A percentile compares a stretch with the other conserved stretches of the same genome.
These are phyloP conservation scores for Hericium coralloides DNA, from an alignment of 768 basidiomycete genomes.

Conservation along the genomic window DNA sequence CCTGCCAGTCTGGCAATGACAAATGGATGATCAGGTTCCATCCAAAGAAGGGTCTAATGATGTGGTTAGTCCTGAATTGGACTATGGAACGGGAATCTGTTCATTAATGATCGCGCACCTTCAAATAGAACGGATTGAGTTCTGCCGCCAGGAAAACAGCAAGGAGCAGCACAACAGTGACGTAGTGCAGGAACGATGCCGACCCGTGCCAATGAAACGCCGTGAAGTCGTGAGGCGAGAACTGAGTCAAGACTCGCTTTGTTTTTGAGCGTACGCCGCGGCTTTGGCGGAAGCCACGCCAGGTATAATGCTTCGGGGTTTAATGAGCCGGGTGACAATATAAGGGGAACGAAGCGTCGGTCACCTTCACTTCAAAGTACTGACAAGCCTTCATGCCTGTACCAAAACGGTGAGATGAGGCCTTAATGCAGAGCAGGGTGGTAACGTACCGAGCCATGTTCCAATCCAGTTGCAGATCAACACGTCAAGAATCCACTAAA, in stretches of 20 bases:
- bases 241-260: conserved; percentile 70
- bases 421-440: not conserved
- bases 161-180: conserved; percentile 65
- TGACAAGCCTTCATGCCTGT: conserved; percentile 82
- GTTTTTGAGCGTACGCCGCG: conserved; percentile 74
- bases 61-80: not conserved
- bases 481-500: conserved; percentile 81
- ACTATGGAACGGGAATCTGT: not conserved
- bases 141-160: conserved; percentile 78
- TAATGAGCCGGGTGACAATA: conserved; percentile 5
- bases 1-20: conserved; percentile 62
- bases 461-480: conserved; percentile 85
- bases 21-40: conserved; percentile 86
- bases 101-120: conserved; percentile 35
- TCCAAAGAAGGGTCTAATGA: conserved; percentile 60
- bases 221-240: conserved; percentile 83
- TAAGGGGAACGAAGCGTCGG: not conserved
- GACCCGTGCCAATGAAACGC: conserved; percentile 83
- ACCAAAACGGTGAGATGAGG: not conserved
- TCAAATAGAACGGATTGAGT: conserved; percentile 82
- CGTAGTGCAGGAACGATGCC: conserved; percentile 63
- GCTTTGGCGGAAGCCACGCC: conserved; percentile 76
- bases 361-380: conserved; percentile 66
- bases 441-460: conserved; percentile 59
- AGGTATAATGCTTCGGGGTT: conserved; percentile 59